Percentiles rank a stretch among this genome's conserved stretches.
phyloP scores from a whole-genome alignment of 257 asterid genomes.

The Solanum clarkiae region DNA sequence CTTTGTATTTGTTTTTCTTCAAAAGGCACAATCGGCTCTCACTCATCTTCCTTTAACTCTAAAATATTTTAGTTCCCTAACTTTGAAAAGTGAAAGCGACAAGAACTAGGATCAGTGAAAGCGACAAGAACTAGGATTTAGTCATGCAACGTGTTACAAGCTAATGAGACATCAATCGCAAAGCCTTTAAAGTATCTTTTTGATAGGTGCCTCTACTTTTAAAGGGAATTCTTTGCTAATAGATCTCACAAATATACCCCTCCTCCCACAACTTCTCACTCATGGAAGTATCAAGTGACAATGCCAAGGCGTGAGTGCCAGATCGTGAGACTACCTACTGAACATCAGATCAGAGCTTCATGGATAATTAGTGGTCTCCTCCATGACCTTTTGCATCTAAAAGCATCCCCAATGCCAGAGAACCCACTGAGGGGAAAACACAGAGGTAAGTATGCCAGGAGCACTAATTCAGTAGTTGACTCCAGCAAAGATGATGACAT shows the following conservation, averaged over 20 bases:
- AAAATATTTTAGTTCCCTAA: background rate
- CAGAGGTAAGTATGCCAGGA: background rate
- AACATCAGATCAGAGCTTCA: background rate
- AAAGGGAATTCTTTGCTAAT: background rate
- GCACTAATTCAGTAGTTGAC: background rate
- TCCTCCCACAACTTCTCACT: background rate
- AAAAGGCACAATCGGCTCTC: background rate
- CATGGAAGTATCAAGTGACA: background rate
- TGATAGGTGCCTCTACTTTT: background rate
- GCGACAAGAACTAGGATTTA: background rate
- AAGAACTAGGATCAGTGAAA: background rate
- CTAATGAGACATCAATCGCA: background rate
- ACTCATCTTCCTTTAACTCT: background rate
- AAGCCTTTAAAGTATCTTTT: background rate
- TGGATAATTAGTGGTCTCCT: background rate
- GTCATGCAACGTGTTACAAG: background rate
- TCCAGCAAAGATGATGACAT: background rate
- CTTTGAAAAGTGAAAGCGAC: background rate
- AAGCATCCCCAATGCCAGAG: background rate
- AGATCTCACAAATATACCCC: background rate
- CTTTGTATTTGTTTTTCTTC: background rate
- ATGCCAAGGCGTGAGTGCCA: background rate
- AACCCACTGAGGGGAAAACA: background rate
- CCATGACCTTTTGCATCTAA: background rate
- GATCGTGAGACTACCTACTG: background rate